Evolutionary conservation across 352 stramenopile genomes (phyloP).

Genomic region (Phytophthora crassamura): DNA sequence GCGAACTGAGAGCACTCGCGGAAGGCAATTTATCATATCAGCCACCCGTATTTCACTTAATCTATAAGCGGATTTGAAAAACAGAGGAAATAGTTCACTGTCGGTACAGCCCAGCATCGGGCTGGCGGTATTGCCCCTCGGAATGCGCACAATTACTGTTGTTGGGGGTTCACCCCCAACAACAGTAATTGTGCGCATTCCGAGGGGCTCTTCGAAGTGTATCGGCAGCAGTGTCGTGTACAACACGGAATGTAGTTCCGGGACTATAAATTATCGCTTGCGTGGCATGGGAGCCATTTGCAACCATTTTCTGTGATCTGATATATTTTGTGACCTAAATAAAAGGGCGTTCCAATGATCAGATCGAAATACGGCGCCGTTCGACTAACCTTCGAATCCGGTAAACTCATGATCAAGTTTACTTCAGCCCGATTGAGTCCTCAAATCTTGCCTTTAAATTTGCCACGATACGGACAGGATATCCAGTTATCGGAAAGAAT

Average conservation of each 20-base stretch:
- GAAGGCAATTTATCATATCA: too few species aligned
- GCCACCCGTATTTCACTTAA: too few species aligned
- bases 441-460: slow-evolving; percentile 4
- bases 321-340: slow-evolving; percentile 19
- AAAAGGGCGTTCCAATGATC: slow-evolving; percentile 16
- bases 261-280: slow-evolving; percentile 1
- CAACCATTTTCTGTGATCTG: slow-evolving; percentile 1
- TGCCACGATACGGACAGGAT: slow-evolving; percentile 1
- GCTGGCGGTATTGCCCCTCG: too few species aligned
- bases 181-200: too few species aligned
- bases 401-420: not conserved
- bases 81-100: too few species aligned
- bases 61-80: too few species aligned
- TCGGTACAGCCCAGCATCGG: too few species aligned
- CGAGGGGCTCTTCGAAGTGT: too few species aligned
- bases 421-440: not conserved
- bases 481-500: not conserved
- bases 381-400: slow-evolving; percentile 11
- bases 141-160: not conserved
- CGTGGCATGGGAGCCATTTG: slow-evolving; percentile 6
- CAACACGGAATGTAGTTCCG: not conserved
- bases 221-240: too few species aligned
- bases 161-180: too few species aligned
- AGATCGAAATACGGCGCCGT: slow-evolving; percentile 23
- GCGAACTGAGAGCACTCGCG: too few species aligned